Evolutionary conservation across 768 basidiomycete species (phyloP), one percentile per base, ranked within the genome.

Genomic region (Gymnopilus junonius): DNA sequence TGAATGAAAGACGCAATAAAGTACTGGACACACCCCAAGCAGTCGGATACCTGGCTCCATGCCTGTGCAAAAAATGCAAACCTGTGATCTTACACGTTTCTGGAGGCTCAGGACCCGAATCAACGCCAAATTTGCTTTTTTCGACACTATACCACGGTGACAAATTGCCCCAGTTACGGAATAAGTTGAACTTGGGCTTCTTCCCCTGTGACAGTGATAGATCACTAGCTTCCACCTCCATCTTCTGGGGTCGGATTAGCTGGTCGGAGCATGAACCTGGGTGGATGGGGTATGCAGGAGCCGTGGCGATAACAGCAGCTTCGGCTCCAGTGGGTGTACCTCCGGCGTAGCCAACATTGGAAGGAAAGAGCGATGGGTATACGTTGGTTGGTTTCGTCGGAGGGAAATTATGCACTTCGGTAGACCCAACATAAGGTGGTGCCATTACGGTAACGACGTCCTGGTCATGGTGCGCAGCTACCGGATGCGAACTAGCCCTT

Each of bases 71-170:
- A 63, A 94, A 76, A 74, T 94, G 92, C 64, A 94, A 73, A 2
- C 89, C 92, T 35, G 88, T 91, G 37, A 94, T 75, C 11, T 80
- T 77, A 70, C 93, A 95, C 4, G 81, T 86, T 25, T 87, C 80
- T 4, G 93, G 93, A 1, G 87, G 81, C 37, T 86, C 88, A 0
- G 92, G 87, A 5, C 82, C 81, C 0, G 92, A 89, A 66, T 93
- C 84, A 10, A 94, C 65, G 0, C 93, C 93, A 75, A 93, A 95
- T 1, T 84, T 78, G 12, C 80, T 83, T 43, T 77, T 79, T 17
- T 80, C 79, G 20, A 92, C 87, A 65, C 89, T 92, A 73, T 89
- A 94, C 93, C 93, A 95, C 11, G 93, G 93, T 1, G 90, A 89
- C 42, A 93, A 73, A 70, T 94, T 94, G 1, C 93, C 93, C 93